These are phyloP conservation scores for Aureobasidium melanogenum DNA, from an alignment of 2,329 filamentous ascomycete genomes.

Conservation along the genomic window DNA sequence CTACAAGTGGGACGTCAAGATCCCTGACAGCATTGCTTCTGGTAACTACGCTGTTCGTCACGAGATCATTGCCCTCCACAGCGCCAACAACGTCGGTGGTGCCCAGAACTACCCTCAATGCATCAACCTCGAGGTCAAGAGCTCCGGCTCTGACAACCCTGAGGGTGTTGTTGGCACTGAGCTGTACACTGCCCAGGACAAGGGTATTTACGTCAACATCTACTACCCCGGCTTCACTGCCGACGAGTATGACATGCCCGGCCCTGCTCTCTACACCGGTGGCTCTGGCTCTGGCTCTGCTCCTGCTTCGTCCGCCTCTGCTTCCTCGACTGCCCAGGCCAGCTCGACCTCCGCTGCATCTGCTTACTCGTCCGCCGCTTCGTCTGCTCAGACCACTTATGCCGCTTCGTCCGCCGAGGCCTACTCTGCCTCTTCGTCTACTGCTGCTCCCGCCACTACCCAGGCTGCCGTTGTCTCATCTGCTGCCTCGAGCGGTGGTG, in stretches of 20 bases:
- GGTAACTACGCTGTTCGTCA: slow-evolving; percentile 53
- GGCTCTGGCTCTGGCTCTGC: slow-evolving; percentile 10
- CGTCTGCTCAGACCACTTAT: neutral
- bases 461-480: slow-evolving; percentile 4
- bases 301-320: neutral
- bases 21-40: slow-evolving; percentile 44
- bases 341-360: neutral
- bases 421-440: slow-evolving; percentile 21
- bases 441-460: neutral
- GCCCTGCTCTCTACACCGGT: slow-evolving; percentile 31
- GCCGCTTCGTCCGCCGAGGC: slow-evolving; percentile 15
- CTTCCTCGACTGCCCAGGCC: neutral
- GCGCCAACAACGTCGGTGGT: slow-evolving; percentile 34
- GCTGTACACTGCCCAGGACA: slow-evolving; percentile 49
- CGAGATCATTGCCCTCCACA: slow-evolving; percentile 54
- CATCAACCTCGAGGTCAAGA: slow-evolving; percentile 52
- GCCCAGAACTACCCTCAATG: slow-evolving; percentile 41
- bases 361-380: slow-evolving; percentile 12
- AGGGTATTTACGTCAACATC: slow-evolving; percentile 53
- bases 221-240: slow-evolving; percentile 37
- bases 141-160: slow-evolving; percentile 41
- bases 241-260: slow-evolving; percentile 41
- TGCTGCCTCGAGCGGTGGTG: neutral
- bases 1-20: slow-evolving; percentile 41
- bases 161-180: slow-evolving; percentile 42